Conservation (phyloP, 2,329 filamentous ascomycete genomes). For the Exophiala sideris region DNA sequence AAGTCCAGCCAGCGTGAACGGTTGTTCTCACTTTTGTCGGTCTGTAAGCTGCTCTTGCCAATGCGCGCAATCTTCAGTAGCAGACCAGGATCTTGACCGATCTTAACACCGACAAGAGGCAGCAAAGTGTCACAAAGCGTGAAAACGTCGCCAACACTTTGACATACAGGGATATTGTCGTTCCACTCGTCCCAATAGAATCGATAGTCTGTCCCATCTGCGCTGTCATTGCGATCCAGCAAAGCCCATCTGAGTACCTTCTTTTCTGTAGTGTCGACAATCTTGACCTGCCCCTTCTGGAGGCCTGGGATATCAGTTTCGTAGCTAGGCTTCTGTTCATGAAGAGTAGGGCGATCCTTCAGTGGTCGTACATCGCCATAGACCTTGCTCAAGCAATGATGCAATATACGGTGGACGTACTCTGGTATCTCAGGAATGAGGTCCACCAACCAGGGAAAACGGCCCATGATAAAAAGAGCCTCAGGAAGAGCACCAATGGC, state of each 20-base stretch:
- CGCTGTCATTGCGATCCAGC: constrained; percentile 71
- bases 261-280: constrained; percentile 58
- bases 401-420: constrained; percentile 78
- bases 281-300: constrained; percentile 65
- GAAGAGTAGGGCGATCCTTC: constrained; percentile 38
- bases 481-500: constrained; percentile 91
- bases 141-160: constrained; percentile 86
- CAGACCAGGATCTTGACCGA: constrained; percentile 76
- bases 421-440: constrained; percentile 76
- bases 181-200: constrained; percentile 99
- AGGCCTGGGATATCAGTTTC: constrained; percentile 64
- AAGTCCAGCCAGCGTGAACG: constrained; percentile 77
- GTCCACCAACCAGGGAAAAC: constrained; percentile 89
- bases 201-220: constrained; percentile 72
- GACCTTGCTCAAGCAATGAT: constrained; percentile 77
- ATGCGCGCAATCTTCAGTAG: constrained; percentile 82
- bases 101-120: constrained; percentile 81
- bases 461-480: constrained; percentile 84
- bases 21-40: constrained; percentile 70
- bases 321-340: constrained; percentile 50
- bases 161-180: constrained; percentile 88
- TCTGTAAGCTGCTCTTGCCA: constrained; percentile 68
- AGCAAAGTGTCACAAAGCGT: constrained; percentile 78
- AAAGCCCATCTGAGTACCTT: constrained; percentile 79
- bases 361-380: constrained; percentile 54